Evolutionary conservation across 768 basidiomycete species (phyloP), one percentile per base, ranked within the genome.

Genomic region (Termitomyces sp.): DNA sequence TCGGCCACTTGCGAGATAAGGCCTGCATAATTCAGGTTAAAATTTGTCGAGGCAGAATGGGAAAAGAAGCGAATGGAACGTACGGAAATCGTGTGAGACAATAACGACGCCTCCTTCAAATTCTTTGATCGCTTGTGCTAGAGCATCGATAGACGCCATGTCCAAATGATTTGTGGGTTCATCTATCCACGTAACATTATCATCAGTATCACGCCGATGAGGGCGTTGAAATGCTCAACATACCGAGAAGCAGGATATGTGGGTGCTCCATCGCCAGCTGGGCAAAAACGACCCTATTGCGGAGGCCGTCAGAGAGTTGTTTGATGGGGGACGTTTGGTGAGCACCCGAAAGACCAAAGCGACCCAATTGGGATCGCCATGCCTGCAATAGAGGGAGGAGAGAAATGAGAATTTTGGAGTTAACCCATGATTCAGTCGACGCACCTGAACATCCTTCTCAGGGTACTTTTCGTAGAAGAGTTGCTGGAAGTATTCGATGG

Each of bases 91-190:
- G 77, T 98, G 97, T 46, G 95, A 98, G 60, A 99, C 97, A 68
- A 99, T 98, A 63, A 98, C 97, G 40, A 99, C 97, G 65, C 97
- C 96, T 57, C 97, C 97, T 66, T 91, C 88, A 69, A 92, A 99
- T 66, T 90, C 91, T 71, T 96, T 97, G 79, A 99, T 98, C 48
- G 97, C 96, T 24, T 72, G 70, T 7, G 97, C 97, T 46, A 99
- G 83, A 1, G 97, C 96, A 68, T 98, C 96, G 70, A 99, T 99
- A 28, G 93, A 95, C 61, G 83, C 87, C 96, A 97, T 96, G 69
- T 97, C 94, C 80, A 97, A 82, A 72, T 98, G 94, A 70, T 97
- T 98, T 40, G 94, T 98, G 49, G 95, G 93, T 71, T 96, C 93
- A 69, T 95, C 93, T 84, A 59, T 46, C n/a, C 12, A 53, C 4